These are phyloP conservation scores for Moesziomyces antarcticus DNA, from an alignment of 1,284 basidiomycete species.

Conservation along the genomic window DNA sequence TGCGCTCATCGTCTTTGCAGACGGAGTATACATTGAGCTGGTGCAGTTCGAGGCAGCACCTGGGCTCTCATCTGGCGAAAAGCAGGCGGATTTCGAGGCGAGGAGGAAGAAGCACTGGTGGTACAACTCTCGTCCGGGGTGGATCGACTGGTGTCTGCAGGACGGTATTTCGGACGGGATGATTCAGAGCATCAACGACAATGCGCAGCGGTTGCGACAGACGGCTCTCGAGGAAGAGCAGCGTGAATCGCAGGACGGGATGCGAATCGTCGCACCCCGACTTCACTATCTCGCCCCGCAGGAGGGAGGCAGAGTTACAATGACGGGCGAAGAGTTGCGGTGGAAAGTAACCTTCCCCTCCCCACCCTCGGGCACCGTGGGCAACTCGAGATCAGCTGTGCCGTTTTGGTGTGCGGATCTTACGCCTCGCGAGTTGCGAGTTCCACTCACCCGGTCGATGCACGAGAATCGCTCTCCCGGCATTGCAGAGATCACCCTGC, in stretches of 20 bases:
- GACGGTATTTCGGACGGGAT: constrained; percentile 37
- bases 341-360: constrained; percentile 56
- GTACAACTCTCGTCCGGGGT: constrained; percentile 41
- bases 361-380: constrained; percentile 9
- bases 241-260: background rate
- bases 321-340: constrained; percentile 33
- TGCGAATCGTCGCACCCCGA: constrained; percentile 12
- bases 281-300: constrained; percentile 26
- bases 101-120: constrained; percentile 50
- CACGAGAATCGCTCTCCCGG: constrained; percentile 49
- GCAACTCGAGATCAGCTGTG: constrained; percentile 23
- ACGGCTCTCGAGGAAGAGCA: constrained; percentile 15
- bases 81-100: constrained; percentile 25
- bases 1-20: constrained; percentile 50
- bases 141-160: constrained; percentile 55
- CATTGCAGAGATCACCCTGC: constrained; percentile 44
- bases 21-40: constrained; percentile 57
- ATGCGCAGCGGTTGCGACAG: constrained; percentile 23
- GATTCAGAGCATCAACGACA: constrained; percentile 40
- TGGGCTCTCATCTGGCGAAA: constrained; percentile 19
- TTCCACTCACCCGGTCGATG: constrained; percentile 21
- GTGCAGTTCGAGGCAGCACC: constrained; percentile 44
- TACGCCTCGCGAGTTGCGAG: constrained; percentile 35
- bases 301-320: constrained; percentile 40
- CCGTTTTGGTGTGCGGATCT: constrained; percentile 58